Evolutionary conservation across 129 eudicot genomes (phyloP), one percentile per base, ranked within the genome.

Genomic region (Sambucus nigra): DNA sequence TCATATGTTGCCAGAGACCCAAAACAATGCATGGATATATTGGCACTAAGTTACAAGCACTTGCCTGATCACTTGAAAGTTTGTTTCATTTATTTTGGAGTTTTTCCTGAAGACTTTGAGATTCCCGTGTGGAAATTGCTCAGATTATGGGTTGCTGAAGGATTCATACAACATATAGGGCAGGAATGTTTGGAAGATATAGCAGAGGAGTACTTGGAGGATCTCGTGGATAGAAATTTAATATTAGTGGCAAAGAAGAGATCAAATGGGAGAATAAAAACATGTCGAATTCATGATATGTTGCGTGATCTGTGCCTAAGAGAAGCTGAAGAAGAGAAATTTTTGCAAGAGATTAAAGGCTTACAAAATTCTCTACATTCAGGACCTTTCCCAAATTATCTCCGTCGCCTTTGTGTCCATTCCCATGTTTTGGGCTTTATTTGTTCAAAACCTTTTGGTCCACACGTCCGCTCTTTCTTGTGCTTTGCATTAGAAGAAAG

Each of bases 381-480:
- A 10, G 25, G 15, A 49, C 21, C 67, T 0, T 15, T 53, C 28
- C 23, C 47, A 27, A 70, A 61, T 31, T 53, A 66, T 58, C 67
- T 42, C 42, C 81, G 81, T 4, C 82, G 78, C 12, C 70, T 75
- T 60, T 71, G 66, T 69, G 64, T 82, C 53, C 86, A 75, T 67
- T 82, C 80, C 0, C 67, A 72, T 39, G 72, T 75, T 28, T 58
- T 69, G 63, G 66, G 66, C 26, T 78, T 56, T 21, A 55, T 79
- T 26, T 56, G 57, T 45, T 68, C 80, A 5, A 75, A 57, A 73
- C 83, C 83, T 63, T 55, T 48, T 12, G 77, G 66, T 32, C 68
- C 80, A 17, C 86, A 69, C 12, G 83, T 76, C 27, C 94, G 94
- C 17, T 75, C 83, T 10, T 78, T 83, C 60, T 48, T 83, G 51